These are phyloP conservation scores for Annona cherimola DNA, from an alignment of 164 flowering plant genomes.

Conservation along the genomic window DNA sequence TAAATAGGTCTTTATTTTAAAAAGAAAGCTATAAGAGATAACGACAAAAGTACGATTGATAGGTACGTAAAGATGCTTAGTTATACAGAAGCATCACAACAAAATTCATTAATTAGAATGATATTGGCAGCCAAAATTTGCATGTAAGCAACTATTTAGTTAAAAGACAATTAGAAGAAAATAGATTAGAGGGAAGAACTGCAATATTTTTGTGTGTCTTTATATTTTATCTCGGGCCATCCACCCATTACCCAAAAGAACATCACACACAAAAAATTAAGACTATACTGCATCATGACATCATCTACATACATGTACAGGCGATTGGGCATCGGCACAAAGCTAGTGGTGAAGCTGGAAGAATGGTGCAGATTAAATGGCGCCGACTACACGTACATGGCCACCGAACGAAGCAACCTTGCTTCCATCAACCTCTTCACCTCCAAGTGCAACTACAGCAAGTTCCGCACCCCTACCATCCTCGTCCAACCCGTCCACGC, in stretches of 20 bases:
- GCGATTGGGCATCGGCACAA: conserved; percentile 55
- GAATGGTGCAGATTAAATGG: conserved; percentile 55
- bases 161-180: too few species aligned
- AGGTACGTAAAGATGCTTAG: too few species aligned
- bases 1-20: too few species aligned
- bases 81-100: too few species aligned
- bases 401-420: conserved; percentile 55
- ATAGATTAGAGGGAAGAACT: too few species aligned
- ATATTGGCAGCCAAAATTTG: too few species aligned
- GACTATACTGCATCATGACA: too few species aligned
- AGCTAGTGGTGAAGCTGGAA: conserved; percentile 48
- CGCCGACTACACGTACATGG: conserved; percentile 69
- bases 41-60: too few species aligned
- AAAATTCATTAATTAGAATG: too few species aligned
- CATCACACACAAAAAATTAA: background rate
- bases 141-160: too few species aligned
- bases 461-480: conserved; percentile 52
- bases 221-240: background rate
- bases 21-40: too few species aligned
- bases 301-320: conserved; percentile 20
- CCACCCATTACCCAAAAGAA: background rate
- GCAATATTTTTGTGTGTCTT: background rate
- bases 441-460: conserved; percentile 40
- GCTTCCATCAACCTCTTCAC: conserved; percentile 68
- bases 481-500: conserved; percentile 73